A percentile compares a stretch with the other conserved stretches of the same genome.
These are phyloP conservation scores for Pleomassaria siparia DNA, from an alignment of 2,329 filamentous ascomycete genomes.

Conservation along the genomic window DNA sequence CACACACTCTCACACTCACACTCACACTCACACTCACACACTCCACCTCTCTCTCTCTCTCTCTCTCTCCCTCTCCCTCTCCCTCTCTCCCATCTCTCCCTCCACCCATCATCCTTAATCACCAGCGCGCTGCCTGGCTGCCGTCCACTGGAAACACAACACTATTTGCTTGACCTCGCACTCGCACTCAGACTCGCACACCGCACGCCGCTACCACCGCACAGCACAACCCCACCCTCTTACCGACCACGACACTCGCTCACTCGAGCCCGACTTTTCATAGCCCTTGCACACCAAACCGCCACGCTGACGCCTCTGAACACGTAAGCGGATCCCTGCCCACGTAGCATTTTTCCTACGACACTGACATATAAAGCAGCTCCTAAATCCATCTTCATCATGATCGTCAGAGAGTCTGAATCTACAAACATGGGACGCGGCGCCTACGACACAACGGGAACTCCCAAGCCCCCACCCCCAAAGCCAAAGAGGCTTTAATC, in stretches of 20 bases:
- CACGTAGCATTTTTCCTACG: conserved; percentile 11
- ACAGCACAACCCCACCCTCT: conserved; percentile 5
- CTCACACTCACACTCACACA: conserved; percentile 3
- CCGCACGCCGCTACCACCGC: conserved; percentile 6
- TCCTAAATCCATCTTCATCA: conserved; percentile 25
- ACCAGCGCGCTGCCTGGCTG: conserved; percentile 29
- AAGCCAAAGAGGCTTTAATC: conserved; percentile 43
- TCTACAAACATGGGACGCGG: conserved; percentile 52
- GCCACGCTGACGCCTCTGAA: conserved; percentile 21
- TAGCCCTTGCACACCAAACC: neutral
- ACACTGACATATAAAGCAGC: conserved; percentile 38
- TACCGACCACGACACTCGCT: conserved; percentile 24
- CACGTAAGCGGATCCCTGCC: conserved; percentile 24
- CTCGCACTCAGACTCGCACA: too few relatives aligned
- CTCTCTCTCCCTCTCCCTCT: conserved; percentile 14
- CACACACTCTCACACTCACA: neutral
- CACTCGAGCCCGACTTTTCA: conserved; percentile 9
- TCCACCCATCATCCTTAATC: conserved; percentile 16
- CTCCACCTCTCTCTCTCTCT: conserved; percentile 27
- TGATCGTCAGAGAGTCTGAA: conserved; percentile 48
- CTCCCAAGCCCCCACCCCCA: conserved; percentile 48
- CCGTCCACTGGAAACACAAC: conserved; percentile 31
- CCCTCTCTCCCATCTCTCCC: conserved; percentile 27
- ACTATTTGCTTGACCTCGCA: conserved; percentile 22
- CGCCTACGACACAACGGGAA: conserved; percentile 53